Conservation (phyloP, 2,329 filamentous ascomycete genomes). For the Aspergillus carbonarius region DNA sequence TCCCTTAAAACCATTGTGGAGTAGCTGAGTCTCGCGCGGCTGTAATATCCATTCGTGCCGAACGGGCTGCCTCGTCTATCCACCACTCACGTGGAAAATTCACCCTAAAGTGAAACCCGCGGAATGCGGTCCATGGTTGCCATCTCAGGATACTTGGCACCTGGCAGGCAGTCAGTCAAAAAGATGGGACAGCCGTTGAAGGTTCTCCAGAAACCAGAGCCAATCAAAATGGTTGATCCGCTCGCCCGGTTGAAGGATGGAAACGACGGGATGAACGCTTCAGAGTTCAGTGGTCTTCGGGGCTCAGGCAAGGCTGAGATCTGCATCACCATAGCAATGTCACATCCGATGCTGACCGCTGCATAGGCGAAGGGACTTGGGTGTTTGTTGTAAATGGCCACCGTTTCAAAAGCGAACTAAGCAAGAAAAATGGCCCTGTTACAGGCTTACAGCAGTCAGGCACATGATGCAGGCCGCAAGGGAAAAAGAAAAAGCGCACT, state of each 20-base stretch:
- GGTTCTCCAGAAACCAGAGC: neutral
- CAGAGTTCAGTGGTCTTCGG: too few species aligned
- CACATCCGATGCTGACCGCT: neutral
- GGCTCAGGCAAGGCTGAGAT: neutral
- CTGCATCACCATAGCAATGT: neutral
- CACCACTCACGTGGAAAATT: neutral
- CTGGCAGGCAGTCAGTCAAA: neutral
- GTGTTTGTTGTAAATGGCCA: neutral
- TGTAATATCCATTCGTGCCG: neutral
- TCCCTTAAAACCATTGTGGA: neutral
- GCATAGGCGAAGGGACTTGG: neutral
- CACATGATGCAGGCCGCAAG: conserved; percentile 2
- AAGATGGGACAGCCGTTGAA: neutral
- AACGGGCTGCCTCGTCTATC: neutral
- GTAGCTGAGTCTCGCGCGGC: neutral
- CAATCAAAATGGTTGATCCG: neutral
- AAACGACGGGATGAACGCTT: too few species aligned
- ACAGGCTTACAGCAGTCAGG: neutral
- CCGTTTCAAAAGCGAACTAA: neutral
- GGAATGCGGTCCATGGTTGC: neutral
- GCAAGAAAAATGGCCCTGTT: neutral
- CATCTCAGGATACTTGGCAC: neutral
- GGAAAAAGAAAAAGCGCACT: neutral
- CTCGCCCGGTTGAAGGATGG: neutral
- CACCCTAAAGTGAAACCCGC: neutral